Evolutionary conservation across 176 grass and related monocot genomes (phyloP).

Genomic region (Hordeum marinum): DNA sequence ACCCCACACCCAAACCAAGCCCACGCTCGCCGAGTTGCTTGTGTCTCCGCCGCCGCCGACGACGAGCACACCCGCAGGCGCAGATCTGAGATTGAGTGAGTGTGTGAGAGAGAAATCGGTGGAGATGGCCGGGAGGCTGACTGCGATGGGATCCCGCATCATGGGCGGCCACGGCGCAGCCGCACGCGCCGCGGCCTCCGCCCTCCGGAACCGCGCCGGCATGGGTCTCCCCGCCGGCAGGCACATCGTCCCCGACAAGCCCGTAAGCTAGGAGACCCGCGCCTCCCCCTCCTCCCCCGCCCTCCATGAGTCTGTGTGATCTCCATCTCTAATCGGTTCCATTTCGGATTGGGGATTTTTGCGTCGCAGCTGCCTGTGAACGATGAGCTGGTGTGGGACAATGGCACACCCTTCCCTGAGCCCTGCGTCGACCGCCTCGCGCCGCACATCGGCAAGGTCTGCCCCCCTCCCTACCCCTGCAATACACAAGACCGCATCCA

Average conservation of each 20-base stretch:
- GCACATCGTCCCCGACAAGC: constrained; percentile 94
- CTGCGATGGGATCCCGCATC: constrained; percentile 59
- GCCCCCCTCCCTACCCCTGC: neutral
- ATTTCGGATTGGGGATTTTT: constrained; percentile 2
- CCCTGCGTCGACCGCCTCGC: constrained; percentile 93
- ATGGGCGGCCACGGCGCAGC: constrained; percentile 68
- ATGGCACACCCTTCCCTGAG: constrained; percentile 86
- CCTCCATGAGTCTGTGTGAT: neutral
- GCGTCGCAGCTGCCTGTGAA: constrained; percentile 49
- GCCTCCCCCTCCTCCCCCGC: neutral
- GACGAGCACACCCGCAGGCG: neutral
- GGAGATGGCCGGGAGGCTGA: constrained; percentile 81
- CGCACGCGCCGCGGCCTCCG: constrained; percentile 56
- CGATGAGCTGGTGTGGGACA: constrained; percentile 93
- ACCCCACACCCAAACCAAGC: neutral
- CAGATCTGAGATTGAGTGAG: constrained; percentile 21
- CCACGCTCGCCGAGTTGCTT: neutral
- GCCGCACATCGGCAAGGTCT: constrained; percentile 88
- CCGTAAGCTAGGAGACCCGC: constrained; percentile 39
- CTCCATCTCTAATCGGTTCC: constrained; percentile 7
- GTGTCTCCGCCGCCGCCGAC: neutral
- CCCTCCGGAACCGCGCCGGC: constrained; percentile 74
- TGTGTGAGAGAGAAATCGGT: neutral
- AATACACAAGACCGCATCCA: neutral
- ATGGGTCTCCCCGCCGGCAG: constrained; percentile 87